phyloP scores from a whole-genome alignment of 352 stramenopile genomes.

The Elongisporangium anandrum region DNA sequence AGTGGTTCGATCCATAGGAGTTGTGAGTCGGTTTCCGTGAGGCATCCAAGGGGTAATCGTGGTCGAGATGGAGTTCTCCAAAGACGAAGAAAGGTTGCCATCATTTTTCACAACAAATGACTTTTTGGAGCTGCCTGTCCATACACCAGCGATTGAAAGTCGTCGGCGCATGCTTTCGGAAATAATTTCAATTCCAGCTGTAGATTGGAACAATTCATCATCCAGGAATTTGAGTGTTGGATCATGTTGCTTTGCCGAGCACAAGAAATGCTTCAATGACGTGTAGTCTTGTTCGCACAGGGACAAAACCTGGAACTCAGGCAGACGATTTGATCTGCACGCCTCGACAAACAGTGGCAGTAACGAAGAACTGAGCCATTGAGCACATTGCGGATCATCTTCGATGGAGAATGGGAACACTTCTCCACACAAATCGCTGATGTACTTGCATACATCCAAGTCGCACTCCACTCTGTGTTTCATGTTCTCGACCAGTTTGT shows the following conservation, averaged over 20 bases:
- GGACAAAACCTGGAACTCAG: slow-evolving; percentile 54
- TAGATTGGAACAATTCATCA: slow-evolving; percentile 64
- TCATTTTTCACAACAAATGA: slow-evolving; percentile 62
- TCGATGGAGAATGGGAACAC: slow-evolving; percentile 63
- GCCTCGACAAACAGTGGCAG: slow-evolving; percentile 70
- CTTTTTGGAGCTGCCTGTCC: slow-evolving; percentile 49
- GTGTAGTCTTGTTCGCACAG: slow-evolving; percentile 74
- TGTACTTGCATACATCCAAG: slow-evolving; percentile 53
- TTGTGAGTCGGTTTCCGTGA: slow-evolving; percentile 11
- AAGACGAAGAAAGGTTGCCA: slow-evolving; percentile 3
- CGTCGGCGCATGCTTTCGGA: slow-evolving; percentile 65
- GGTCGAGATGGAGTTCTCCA: slow-evolving; percentile 19
- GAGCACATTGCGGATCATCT: slow-evolving; percentile 63
- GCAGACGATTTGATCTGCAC: slow-evolving; percentile 44
- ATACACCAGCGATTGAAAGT: slow-evolving; percentile 73
- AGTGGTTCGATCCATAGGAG: neutral
- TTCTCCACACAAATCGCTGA: slow-evolving; percentile 55
- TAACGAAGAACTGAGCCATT: slow-evolving; percentile 68
- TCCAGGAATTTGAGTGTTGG: slow-evolving; percentile 63
- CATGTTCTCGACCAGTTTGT: slow-evolving; percentile 72
- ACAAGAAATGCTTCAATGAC: slow-evolving; percentile 66
- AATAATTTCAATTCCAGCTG: slow-evolving; percentile 74
- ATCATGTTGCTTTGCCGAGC: slow-evolving; percentile 54
- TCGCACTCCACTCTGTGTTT: slow-evolving; percentile 70
- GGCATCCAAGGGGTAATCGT: slow-evolving; percentile 57